phyloP scores from a whole-genome alignment of 768 basidiomycete species.

The Lanmaoa rubissima region DNA sequence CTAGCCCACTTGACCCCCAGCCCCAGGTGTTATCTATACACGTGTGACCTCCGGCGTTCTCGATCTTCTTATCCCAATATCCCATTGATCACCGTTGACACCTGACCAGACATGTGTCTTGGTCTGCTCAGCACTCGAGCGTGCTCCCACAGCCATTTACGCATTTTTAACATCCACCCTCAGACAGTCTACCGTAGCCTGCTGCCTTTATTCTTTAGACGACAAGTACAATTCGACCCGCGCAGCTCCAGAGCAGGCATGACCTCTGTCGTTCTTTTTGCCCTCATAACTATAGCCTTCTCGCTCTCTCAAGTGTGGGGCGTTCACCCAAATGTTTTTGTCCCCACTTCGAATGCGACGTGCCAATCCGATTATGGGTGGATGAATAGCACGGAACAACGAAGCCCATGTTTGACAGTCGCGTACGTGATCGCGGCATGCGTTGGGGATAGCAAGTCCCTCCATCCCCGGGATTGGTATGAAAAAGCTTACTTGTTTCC shows the following conservation, averaged over 20 bases:
- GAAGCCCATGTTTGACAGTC: conserved; percentile 24
- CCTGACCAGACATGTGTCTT: background rate
- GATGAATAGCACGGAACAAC: conserved; percentile 23
- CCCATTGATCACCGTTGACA: conserved; percentile 7
- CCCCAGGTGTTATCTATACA: background rate
- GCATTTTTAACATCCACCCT: background rate
- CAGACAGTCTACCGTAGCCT: too few species aligned
- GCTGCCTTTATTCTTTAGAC: background rate
- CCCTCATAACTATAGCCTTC: background rate
- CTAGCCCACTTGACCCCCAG: too few species aligned
- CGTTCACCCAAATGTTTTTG: conserved; percentile 9
- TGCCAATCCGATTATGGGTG: conserved; percentile 22
- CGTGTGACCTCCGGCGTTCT: background rate
- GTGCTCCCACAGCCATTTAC: background rate
- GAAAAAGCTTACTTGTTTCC: background rate
- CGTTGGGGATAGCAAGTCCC: conserved; percentile 22
- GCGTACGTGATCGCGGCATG: conserved; percentile 34
- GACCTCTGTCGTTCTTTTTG: background rate
- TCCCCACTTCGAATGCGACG: conserved; percentile 10
- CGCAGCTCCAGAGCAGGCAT: conserved; percentile 1
- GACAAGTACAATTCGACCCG: background rate
- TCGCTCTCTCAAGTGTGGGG: conserved; percentile 6
- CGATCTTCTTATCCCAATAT: background rate
- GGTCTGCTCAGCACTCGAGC: background rate
- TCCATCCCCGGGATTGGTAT: background rate